These are phyloP conservation scores for Sporothrix globosa DNA, from an alignment of 2,329 filamentous ascomycete species.

Conservation along the genomic window DNA sequence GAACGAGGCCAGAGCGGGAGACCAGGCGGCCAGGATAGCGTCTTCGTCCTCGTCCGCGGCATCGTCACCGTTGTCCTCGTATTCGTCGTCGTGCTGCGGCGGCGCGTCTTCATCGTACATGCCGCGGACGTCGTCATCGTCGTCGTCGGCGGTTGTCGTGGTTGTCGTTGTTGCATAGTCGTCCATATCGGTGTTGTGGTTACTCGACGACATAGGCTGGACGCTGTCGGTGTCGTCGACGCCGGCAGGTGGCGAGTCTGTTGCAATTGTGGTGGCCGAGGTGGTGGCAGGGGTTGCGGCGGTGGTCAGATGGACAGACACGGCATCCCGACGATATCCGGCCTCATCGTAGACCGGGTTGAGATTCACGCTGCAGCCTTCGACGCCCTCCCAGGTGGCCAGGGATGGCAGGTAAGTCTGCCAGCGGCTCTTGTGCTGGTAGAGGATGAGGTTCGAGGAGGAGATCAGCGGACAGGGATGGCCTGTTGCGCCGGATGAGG, in stretches of 20 bases:
- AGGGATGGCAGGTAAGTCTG: conserved; percentile 33
- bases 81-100: background rate
- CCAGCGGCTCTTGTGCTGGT: conserved; percentile 34
- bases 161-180: conserved; percentile 18
- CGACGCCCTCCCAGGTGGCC: conserved; percentile 32
- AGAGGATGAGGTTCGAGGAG: conserved; percentile 31
- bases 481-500: background rate
- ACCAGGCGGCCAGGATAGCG: conserved; percentile 29
- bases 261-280: background rate
- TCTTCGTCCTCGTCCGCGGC: conserved; percentile 28
- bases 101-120: background rate
- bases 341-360: conserved; percentile 26
- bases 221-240: conserved; percentile 17
- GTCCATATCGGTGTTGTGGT: conserved; percentile 18
- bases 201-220: conserved; percentile 24
- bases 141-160: conserved; percentile 9
- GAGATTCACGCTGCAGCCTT: conserved; percentile 32
- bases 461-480: background rate
- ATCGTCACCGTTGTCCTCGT: conserved; percentile 5
- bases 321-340: conserved; percentile 15
- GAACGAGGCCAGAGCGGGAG: conserved; percentile 25
- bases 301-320: background rate
- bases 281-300: background rate
- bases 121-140: background rate
- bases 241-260: background rate